Evolutionary conservation across 1,284 basidiomycete species (phyloP), one percentile per base, ranked within the genome.

Genomic region (Golubevia sp.): DNA sequence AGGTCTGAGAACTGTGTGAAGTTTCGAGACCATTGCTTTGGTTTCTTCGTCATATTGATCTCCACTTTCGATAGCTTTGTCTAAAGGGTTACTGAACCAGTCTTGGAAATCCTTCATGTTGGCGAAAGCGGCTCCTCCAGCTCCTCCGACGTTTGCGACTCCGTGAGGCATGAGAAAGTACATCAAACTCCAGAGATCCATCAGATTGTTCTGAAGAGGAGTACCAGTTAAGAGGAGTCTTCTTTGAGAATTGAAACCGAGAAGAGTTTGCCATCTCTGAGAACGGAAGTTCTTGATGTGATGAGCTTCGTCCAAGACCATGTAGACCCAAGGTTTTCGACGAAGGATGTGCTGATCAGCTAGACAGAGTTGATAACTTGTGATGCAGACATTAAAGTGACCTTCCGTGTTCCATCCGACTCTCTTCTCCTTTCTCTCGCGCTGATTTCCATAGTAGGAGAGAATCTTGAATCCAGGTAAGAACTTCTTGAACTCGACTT

Each of bases 401-500:
- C 94, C 90, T 77, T 92, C 92, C 66, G 93, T 92, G 78, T 92
- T 91, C 96, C 96, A 98, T 11, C 96, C 96, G 66, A 92, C 89
- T 8, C 95, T 90, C 55, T 96, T 89, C 73, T 97, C 94, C 83
- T 95, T 96, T 58, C 95, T 90, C 64, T 94, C 92, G 84, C 93
- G 94, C 62, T 92, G 91, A 55, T 88, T 90, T 27, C 95, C 95
- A 77, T 97, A 94, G 85, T 97, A 98, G 63, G 92, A 92, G 44
- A 98, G 86, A 61, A 93, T 90, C 74, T 90, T 92, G 87, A 97
- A 95, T 0, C 94, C 95, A 0, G 95, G 95, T 1, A 97, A 86
- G 81, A 97, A 97, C 85, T 97, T 97, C 85, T 97, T 97, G 87
- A 97, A 97, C 84, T 97, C 95, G 92, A 97, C 96, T 84, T 97